Percentiles rank a stretch among this genome's conserved stretches.
Conservation (phyloP, 1,139 yeast genomes). For the Scheffersomyces illinoinensis region DNA sequence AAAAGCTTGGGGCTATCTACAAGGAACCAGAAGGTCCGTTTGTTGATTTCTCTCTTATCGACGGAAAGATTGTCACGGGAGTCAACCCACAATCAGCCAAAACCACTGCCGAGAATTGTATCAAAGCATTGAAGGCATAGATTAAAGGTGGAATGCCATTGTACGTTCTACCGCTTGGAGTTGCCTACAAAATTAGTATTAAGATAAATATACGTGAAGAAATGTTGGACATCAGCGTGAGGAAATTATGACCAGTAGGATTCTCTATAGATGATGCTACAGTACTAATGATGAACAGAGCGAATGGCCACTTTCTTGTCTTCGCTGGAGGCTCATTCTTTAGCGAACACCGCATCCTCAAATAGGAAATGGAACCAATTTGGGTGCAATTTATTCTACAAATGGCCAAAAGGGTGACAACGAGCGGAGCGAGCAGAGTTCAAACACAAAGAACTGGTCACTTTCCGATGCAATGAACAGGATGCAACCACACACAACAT, state of each 20-base stretch:
- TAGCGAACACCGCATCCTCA: neutral
- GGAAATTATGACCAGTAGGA: neutral
- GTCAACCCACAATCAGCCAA: constrained; percentile 58
- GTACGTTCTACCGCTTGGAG: neutral
- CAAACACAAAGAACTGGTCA: neutral
- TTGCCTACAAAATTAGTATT: neutral
- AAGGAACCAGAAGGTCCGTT: constrained; percentile 51
- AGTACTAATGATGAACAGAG: neutral
- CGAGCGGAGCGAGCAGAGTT: neutral
- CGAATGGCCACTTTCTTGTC: neutral
- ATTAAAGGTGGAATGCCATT: neutral
- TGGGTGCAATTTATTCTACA: neutral
- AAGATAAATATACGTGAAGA: no score
- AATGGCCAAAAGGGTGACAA: neutral
- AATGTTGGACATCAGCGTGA: neutral
- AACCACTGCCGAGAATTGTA: constrained; percentile 42
- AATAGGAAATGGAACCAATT: neutral
- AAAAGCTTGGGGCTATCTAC: constrained; percentile 44
- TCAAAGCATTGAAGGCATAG: constrained; percentile 10
- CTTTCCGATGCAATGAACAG: neutral
- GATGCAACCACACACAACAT: no score
- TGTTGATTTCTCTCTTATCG: constrained; percentile 50
- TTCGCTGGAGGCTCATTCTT: neutral
- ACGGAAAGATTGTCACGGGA: constrained; percentile 61
- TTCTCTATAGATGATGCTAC: neutral